Percentiles rank a stretch among this genome's conserved stretches.
phyloP scores from a whole-genome alignment of 2,329 filamentous ascomycete genomes.

The Cordyceps tenuipes region DNA sequence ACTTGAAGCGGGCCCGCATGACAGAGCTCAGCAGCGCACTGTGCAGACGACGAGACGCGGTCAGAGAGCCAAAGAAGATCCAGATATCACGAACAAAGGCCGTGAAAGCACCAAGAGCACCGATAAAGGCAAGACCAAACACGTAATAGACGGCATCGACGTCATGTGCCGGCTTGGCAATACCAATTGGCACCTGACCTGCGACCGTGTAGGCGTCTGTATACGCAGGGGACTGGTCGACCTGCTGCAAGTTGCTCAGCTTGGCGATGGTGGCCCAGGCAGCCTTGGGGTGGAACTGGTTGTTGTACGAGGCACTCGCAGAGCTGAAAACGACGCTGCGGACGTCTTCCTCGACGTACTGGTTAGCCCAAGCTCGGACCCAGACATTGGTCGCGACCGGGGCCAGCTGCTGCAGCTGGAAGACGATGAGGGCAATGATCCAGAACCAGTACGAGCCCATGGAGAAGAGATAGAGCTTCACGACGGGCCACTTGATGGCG shows the following conservation, averaged over 20 bases:
- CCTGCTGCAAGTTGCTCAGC: slow-evolving; percentile 22
- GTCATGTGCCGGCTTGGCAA: slow-evolving; percentile 31
- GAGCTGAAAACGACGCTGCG: slow-evolving; percentile 16
- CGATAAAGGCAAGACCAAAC: slow-evolving; percentile 71
- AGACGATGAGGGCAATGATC: slow-evolving; percentile 65
- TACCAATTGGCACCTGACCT: slow-evolving; percentile 12
- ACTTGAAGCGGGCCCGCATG: slow-evolving; percentile 87
- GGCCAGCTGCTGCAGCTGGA: slow-evolving; percentile 73
- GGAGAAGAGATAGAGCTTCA: slow-evolving; percentile 73
- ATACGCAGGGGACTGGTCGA: slow-evolving; percentile 5
- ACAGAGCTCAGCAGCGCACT: slow-evolving; percentile 68
- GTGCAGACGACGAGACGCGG: slow-evolving; percentile 80
- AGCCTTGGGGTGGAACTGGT: slow-evolving; percentile 21
- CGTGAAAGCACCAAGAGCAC: slow-evolving; percentile 66
- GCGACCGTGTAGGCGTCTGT: slow-evolving; percentile 8
- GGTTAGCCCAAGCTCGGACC: slow-evolving; percentile 93
- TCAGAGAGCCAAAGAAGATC: slow-evolving; percentile 85
- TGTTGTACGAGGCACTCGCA: slow-evolving; percentile 19
- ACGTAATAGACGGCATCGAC: slow-evolving; percentile 84
- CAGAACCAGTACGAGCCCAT: slow-evolving; percentile 99
- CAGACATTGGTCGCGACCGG: slow-evolving; percentile 86
- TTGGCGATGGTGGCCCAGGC: slow-evolving; percentile 31
- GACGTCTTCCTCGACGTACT: slow-evolving; percentile 54
- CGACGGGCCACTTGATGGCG: slow-evolving; percentile 79
- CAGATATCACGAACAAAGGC: slow-evolving; percentile 78